phyloP scores from a whole-genome alignment of 371 early-diverging fungal genomes.

The Syncephalastrum monosporum region DNA sequence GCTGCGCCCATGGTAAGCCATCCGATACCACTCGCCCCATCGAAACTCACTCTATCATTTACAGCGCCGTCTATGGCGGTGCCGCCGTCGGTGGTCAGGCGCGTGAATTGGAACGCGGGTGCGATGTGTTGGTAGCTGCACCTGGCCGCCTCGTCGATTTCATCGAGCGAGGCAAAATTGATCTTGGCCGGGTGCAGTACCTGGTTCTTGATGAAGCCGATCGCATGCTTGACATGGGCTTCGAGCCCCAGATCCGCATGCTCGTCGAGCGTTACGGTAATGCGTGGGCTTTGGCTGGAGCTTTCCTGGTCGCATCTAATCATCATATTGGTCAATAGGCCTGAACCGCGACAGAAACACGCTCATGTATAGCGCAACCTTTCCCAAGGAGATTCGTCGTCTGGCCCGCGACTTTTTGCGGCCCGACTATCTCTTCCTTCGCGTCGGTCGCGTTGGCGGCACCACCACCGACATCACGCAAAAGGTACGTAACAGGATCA shows the following conservation, averaged over 20 bases:
- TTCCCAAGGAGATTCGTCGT: conserved; percentile 90
- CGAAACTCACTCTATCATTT: not conserved
- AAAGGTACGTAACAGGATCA: conserved; percentile 36
- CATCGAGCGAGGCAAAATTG: conserved; percentile 70
- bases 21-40: not conserved
- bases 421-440: conserved; percentile 54
- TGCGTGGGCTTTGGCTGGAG: not conserved
- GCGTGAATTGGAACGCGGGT: conserved; percentile 73
- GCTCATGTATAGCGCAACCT: conserved; percentile 98
- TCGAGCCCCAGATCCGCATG: conserved; percentile 89
- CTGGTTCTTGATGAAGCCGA: conserved; percentile 95
- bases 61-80: conserved; percentile 73
- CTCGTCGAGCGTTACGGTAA: conserved; percentile 80
- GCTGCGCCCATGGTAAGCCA: conserved; percentile 46
- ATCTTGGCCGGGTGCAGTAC: conserved; percentile 76
- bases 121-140: conserved; percentile 94
- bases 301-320: not conserved
- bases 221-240: conserved; percentile 98
- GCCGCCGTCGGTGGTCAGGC: conserved; percentile 17
- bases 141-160: conserved; percentile 97
- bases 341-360: conserved; percentile 87
- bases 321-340: not conserved
- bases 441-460: conserved; percentile 56
- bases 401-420: conserved; percentile 91
- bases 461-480: conserved; percentile 54